Conservation (phyloP, 345 rosid genomes). For the Brassica nigra region DNA sequence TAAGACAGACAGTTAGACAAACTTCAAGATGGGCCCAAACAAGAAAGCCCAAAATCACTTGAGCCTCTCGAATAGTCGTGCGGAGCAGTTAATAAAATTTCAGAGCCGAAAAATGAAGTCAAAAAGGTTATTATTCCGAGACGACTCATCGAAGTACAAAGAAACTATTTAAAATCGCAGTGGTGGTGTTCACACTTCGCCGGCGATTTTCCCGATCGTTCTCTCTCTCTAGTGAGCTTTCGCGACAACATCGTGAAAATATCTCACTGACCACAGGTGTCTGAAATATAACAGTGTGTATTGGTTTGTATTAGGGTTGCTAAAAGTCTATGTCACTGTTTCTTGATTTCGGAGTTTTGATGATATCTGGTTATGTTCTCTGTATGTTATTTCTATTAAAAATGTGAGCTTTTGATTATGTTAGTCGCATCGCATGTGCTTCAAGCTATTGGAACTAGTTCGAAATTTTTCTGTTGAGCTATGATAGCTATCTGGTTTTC, state of each 20-base stretch:
- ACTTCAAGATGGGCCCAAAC: constrained; percentile 7
- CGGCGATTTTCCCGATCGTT: not conserved
- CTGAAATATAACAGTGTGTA: not conserved
- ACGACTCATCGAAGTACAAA: not conserved
- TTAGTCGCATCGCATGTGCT: not conserved
- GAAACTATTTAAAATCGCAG: not conserved
- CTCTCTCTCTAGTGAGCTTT: not conserved
- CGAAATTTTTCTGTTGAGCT: not conserved
- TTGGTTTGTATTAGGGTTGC: not conserved
- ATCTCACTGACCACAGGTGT: not conserved
- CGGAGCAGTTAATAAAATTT: constrained; percentile 1
- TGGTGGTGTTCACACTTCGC: constrained; percentile 6
- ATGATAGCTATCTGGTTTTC: not conserved
- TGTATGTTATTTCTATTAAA: not conserved
- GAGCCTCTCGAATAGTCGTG: constrained; percentile 14
- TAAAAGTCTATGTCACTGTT: not conserved
- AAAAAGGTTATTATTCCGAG: not conserved
- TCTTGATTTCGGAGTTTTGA: not conserved
- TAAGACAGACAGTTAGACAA: not conserved
- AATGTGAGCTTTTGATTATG: not conserved
- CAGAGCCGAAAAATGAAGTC: not conserved
- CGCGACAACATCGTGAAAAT: not conserved
- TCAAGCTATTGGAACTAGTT: not conserved
- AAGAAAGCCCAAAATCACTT: constrained; percentile 15
- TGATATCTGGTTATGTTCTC: not conserved